These are phyloP conservation scores for Yarrowia divulgata DNA, from an alignment of 805 yeast species.

Conservation along the genomic window DNA sequence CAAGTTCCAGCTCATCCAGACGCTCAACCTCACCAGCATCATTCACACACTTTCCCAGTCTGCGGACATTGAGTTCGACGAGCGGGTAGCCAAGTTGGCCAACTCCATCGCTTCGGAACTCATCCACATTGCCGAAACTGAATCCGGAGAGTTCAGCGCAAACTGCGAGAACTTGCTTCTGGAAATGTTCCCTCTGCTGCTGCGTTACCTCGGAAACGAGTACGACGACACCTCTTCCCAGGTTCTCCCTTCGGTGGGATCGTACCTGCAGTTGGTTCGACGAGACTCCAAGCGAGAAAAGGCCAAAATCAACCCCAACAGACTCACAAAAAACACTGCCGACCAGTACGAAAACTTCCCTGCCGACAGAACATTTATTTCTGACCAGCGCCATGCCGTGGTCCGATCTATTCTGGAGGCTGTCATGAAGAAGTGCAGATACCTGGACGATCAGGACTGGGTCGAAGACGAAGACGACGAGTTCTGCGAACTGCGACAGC, in stretches of 20 bases:
- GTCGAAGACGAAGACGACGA: conserved; percentile 71
- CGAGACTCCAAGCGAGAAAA: conserved; percentile 57
- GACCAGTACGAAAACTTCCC: conserved; percentile 47
- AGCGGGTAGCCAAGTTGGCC: conserved; percentile 74
- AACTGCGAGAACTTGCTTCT: conserved; percentile 56
- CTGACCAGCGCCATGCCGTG: conserved; percentile 57
- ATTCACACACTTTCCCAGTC: conserved; percentile 53
- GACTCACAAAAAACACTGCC: conserved; percentile 48
- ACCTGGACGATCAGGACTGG: conserved; percentile 76
- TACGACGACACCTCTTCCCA: conserved; percentile 89
- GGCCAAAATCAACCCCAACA: conserved; percentile 53
- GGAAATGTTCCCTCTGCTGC: conserved; percentile 72
- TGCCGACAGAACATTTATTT: conserved; percentile 47
- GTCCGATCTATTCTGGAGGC: conserved; percentile 70
- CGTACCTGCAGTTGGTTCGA: conserved; percentile 71
- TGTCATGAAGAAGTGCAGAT: conserved; percentile 78
- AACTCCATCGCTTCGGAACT: conserved; percentile 80
- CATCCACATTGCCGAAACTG: conserved; percentile 67
- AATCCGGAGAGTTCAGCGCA: conserved; percentile 40
- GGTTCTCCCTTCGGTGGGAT: conserved; percentile 80
- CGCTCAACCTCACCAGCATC: conserved; percentile 70
- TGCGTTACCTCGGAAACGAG: conserved; percentile 76
- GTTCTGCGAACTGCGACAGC: conserved; percentile 78
- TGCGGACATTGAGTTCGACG: conserved; percentile 71
- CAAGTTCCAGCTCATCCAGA: conserved; percentile 70